phyloP scores from a whole-genome alignment of 805 yeast genomes.

The Candida caryicola region DNA sequence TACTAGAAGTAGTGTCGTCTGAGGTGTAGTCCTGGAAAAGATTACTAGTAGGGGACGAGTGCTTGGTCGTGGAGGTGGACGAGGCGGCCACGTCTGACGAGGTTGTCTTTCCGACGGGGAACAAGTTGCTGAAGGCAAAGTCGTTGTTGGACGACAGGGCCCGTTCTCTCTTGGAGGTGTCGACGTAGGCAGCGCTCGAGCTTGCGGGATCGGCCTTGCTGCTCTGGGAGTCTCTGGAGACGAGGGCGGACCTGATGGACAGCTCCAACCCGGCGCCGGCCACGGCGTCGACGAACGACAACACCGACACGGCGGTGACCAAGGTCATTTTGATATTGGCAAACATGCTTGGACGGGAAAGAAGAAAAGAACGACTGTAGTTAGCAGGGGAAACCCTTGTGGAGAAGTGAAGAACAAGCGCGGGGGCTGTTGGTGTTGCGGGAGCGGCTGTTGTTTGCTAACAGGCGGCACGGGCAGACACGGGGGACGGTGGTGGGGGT shows the following conservation, averaged over 20 bases:
- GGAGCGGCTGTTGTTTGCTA: no score
- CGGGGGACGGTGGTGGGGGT: no score
- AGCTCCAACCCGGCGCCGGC: conserved; percentile 7
- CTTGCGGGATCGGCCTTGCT: neutral
- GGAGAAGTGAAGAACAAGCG: no score
- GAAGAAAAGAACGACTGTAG: conserved; percentile 23
- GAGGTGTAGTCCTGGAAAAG: no score
- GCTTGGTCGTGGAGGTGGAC: neutral
- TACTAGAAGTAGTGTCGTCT: no score
- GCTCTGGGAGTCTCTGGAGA: neutral
- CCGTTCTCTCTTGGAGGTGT: neutral
- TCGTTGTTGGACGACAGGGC: neutral
- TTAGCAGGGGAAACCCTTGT: conserved; percentile 14
- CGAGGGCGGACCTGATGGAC: neutral
- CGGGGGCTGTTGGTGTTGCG: no score
- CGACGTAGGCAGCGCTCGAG: neutral
- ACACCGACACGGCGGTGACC: conserved; percentile 6
- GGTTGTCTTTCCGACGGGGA: neutral
- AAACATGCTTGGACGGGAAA: conserved; percentile 5
- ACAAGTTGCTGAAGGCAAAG: neutral
- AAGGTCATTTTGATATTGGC: conserved; percentile 7
- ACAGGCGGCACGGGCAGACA: no score
- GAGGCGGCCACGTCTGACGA: neutral
- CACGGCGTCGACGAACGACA: conserved; percentile 1
- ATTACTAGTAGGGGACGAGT: neutral